A percentile compares a stretch with the other conserved stretches of the same genome.
phyloP scores from a whole-genome alignment of 176 grass and related monocot genomes.

The Lolium perenne region DNA sequence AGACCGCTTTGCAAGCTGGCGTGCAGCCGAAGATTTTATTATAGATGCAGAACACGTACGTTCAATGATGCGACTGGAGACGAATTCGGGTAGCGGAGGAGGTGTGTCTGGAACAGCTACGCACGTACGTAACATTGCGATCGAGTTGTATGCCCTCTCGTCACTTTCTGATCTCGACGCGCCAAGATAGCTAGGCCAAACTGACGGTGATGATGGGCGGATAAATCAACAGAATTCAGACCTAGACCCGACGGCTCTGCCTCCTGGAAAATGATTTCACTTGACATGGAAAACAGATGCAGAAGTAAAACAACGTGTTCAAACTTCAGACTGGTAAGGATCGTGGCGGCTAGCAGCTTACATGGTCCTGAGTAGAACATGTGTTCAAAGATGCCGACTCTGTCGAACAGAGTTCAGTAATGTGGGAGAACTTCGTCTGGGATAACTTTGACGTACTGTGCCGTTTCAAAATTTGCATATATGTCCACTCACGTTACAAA shows the following conservation, averaged over 20 bases:
- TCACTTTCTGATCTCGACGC: conserved; percentile 34
- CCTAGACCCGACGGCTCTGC: neutral
- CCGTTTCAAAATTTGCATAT: neutral
- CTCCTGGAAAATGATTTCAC: neutral
- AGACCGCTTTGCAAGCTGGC: conserved; percentile 4
- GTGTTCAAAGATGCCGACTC: neutral
- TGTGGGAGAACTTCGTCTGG: neutral
- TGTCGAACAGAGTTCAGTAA: conserved; percentile 1
- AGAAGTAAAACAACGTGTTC: neutral
- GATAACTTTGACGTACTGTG: neutral
- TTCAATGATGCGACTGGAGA: neutral
- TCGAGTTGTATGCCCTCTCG: neutral
- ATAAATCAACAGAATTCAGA: conserved; percentile 26
- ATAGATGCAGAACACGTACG: neutral
- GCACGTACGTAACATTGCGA: neutral
- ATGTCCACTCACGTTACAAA: neutral
- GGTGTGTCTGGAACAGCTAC: neutral
- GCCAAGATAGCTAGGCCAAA: neutral
- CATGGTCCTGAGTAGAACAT: neutral
- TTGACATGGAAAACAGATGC: conserved; percentile 2
- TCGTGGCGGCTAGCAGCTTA: no score
- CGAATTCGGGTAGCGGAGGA: neutral
- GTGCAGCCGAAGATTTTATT: neutral
- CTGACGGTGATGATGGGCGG: conserved; percentile 7
- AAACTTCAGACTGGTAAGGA: no score